Base-by-base conservation (phyloP, 176 grass and related monocot genomes). In the Metroxylon sagu region DNA sequence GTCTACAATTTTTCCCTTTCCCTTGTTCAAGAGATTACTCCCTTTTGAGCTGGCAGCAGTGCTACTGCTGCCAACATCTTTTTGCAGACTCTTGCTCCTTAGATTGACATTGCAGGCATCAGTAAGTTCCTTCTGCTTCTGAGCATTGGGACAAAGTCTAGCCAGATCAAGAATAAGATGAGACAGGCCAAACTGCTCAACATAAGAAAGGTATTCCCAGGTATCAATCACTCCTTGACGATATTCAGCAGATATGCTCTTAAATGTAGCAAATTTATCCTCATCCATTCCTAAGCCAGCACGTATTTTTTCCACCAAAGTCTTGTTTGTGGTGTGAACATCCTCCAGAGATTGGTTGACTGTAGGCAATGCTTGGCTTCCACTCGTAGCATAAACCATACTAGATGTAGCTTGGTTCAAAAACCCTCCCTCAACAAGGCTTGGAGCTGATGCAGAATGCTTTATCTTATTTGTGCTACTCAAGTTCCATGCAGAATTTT, bases 141-240 rank as follows among this genome's bases (percentile, higher is more conserved):
- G 69, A 29, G 65, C 52, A 80, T 97, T 84, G 61, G 87, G 93
- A 59, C 82, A 87, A 12, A 91, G 71, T 88, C 78, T 80, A 53
- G 87, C 87, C 80, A 97, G 81, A 75, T 97, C 93, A 67, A 77
- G 76, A 75, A 91, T 71, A 74, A 97, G 77, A 61, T 91, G 79
- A 4, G 73, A 82, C 3, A 97, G 79, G 62, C 81, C 83, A 83
- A 85, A 97, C 52, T 97, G 93, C 70, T 97, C 87, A 0, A 92
- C 87, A 74, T 83, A 97, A 18, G 84, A 85, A 65, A 97, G 75
- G 68, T 97, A 97, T 66, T 97, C 93, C 59, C 23, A 66, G 53
- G 84, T 71, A 61, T 69, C 54, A 28, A 92, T 97, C 25, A 73
- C 48, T 15, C 81, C 79, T 83, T 83, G 78, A 61, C 70, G 78